Evolutionary conservation across 2,329 filamentous ascomycete genomes (phyloP), one percentile per base, ranked within the genome.

Genomic region (Aspergillus tubingensis): DNA sequence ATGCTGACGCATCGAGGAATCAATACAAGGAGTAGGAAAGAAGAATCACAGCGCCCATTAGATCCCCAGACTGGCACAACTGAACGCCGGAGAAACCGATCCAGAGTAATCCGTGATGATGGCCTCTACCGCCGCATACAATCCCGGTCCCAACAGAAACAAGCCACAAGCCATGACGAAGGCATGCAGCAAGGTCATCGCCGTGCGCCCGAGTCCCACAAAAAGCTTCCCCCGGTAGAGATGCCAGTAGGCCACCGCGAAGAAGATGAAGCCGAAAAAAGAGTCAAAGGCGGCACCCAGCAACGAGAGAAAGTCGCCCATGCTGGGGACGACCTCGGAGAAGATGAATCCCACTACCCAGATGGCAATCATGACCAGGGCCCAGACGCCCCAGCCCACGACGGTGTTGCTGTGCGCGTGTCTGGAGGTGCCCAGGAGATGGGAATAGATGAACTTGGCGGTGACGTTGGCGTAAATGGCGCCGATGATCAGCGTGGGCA

Each of bases 111-210:
- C 82, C 3, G 73, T 75, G 57, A 83, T 82, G 55, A 83, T 83
- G 10, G 82, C 81, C 70, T 83, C 72, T 4, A 82, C 78, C 13
- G 82, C 82, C 32, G 81, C 81, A 67, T 83, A 83, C n/a, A 83
- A 64, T 0, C 82, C 82, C 0, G 81, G 82, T 3, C 82, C 82
- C 15, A 83, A 70, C 61, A 83, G 62, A 66, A 84, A 83, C 63
- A 84, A 65, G 0, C 82, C 82, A 43, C 71, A 71, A 4, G 72
- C 10, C 77, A 83, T 73, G 11, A 83, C 72, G 57, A 83, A 74
- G 1, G 77, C 62, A 67, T 83, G 80, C 6, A 81, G 68, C 11
- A 81, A 62, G 3, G 79, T 80, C 77, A 81, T 77, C 5, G 78
- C 62, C 6, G 74, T 74, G 57, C 79, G 73, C 0, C 65, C 59